Conservation (phyloP, 140 eudicot species). For the Stevia rebaudiana region DNA sequence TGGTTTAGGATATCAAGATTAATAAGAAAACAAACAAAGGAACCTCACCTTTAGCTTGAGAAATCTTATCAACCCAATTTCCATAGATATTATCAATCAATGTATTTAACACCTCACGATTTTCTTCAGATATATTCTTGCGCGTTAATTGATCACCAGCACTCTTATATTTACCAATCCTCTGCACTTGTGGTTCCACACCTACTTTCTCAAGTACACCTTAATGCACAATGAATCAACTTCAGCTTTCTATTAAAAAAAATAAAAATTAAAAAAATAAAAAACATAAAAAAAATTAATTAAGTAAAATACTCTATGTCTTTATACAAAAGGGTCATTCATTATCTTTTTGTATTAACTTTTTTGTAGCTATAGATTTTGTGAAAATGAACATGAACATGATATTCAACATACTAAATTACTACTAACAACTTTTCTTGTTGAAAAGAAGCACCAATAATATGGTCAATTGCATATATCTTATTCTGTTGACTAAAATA, state of each 20-base stretch:
- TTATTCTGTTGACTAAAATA: slow-evolving; percentile 4
- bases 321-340: neutral
- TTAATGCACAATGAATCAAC: slow-evolving; percentile 9
- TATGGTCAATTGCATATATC: neutral
- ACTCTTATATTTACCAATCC: slow-evolving; percentile 97
- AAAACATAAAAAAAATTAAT: neutral
- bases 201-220: slow-evolving; percentile 93
- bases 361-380: neutral
- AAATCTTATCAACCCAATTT: slow-evolving; percentile 76
- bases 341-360: neutral
- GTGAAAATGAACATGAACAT: slow-evolving; percentile 1
- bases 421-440: neutral
- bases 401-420: slow-evolving; percentile 5
- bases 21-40: slow-evolving; percentile 10
- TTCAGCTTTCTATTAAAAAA: neutral
- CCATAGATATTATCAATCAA: slow-evolving; percentile 75
- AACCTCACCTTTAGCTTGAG: slow-evolving; percentile 63
- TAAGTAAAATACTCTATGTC: neutral
- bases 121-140: slow-evolving; percentile 76
- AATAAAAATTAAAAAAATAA: neutral
- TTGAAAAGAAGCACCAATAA: slow-evolving; percentile 12
- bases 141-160: slow-evolving; percentile 87
- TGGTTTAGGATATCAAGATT: slow-evolving; percentile 16
- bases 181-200: slow-evolving; percentile 86
- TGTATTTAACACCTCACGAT: slow-evolving; percentile 84